Base-by-base conservation (phyloP, 2,329 filamentous ascomycete genomes). In the Whalleya microplaca region DNA sequence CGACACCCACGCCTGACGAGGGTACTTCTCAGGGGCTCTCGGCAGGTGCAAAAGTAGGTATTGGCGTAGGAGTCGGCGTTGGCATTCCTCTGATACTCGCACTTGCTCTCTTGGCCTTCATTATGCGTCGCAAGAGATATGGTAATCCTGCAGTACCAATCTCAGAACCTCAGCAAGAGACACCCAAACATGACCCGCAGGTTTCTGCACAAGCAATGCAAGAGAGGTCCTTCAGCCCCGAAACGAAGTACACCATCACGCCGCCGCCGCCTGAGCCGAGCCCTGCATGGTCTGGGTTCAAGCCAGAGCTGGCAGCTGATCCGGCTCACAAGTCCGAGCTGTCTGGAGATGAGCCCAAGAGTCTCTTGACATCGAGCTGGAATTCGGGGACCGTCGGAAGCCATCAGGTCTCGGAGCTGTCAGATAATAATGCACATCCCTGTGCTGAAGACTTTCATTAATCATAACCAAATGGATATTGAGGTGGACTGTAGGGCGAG, bases 11-110 rank as follows among this genome's bases (percentile, higher is more conserved):
- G n/a, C 9, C 45, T 16, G 44, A 50, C 6, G 42, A 40, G 2
- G 20, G 18, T 12, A n/a, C n/a, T 8, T 53, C 62, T 2, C 27
- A 52, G 2, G 61, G 61, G 2, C 59, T 66, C 9, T 60, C 59
- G 1, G 46, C 53, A 1, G 59, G 63, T 9, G 58, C 61, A 16
- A 65, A 65, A 40, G 51, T 53, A 20, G 65, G 64, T 9, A 42
- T 67, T 23, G 65, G 64, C 0, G 64, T 66, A 1, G 65, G 65
- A 1, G 51, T 67, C 4, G 65, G 65, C 8, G 32, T 66, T 3
- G 64, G 65, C 27, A 55, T 64, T 1, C 58, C 61, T 2, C 21
- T 64, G 1, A 45, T 67, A 32, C 55, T 45, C 4, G 58, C 55
- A 10, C 48, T 53, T 19, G 32, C 53, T 8, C 54, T 65, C 52